These are phyloP conservation scores for Strobilomyces echinocephalus DNA, from an alignment of 768 basidiomycete genomes.

Conservation along the genomic window DNA sequence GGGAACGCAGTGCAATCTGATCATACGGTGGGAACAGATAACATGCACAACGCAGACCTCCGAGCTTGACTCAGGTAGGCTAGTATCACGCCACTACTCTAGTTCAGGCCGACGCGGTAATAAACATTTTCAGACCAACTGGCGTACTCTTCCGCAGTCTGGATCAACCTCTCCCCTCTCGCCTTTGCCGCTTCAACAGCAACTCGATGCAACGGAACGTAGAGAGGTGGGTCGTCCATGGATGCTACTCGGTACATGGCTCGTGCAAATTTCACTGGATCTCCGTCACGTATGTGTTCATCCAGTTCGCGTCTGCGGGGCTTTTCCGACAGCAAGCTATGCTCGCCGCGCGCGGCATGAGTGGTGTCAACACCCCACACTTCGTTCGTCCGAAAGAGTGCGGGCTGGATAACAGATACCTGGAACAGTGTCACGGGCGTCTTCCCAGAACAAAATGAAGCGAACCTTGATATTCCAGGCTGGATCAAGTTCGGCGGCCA, in stretches of 20 bases:
- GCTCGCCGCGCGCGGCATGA: constrained; percentile 20
- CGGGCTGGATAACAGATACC: constrained; percentile 26
- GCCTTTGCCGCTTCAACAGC: constrained; percentile 19
- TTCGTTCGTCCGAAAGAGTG: constrained; percentile 17
- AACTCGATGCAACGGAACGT: constrained; percentile 22
- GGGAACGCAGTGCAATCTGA: not conserved
- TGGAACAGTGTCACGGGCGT: not conserved
- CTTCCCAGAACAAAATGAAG: not conserved
- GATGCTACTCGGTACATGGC: constrained; percentile 14
- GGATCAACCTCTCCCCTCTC: constrained; percentile 21
- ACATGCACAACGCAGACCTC: not conserved
- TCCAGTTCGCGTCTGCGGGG: constrained; percentile 5
- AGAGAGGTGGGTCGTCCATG: constrained; percentile 25
- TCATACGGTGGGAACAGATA: not conserved
- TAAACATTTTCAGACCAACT: constrained; percentile 28
- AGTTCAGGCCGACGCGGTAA: constrained; percentile 4
- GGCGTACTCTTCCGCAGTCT: constrained; percentile 23
- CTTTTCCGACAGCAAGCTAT: constrained; percentile 14
- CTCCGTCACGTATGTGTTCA: constrained; percentile 9
- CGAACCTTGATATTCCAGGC: constrained; percentile 46
- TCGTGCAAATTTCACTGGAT: constrained; percentile 22
- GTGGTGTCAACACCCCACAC: constrained; percentile 7
- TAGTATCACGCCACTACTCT: not conserved
- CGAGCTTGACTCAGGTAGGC: not conserved
- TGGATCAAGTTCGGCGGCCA: constrained; percentile 40